A percentile compares a stretch with the other conserved stretches of the same genome.
Evolutionary conservation across 441 rosid species (phyloP).

Genomic region (Populus tomentosa): DNA sequence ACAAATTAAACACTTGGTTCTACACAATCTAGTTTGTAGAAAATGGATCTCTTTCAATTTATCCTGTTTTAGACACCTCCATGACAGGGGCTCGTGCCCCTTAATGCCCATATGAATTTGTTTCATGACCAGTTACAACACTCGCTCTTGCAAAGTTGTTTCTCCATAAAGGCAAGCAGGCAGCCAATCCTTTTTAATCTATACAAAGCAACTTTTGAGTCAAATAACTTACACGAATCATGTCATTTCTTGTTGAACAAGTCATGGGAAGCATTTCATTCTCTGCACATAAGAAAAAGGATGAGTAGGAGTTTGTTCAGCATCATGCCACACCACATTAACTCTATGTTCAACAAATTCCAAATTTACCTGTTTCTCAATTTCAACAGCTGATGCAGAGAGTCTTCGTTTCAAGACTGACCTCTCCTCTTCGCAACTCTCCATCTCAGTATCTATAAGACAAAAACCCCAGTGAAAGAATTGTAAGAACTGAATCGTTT

Average conservation of each 20-base stretch:
- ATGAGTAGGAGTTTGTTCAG: not conserved
- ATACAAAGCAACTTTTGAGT: not conserved
- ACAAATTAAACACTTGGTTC: not conserved
- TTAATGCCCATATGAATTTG: not conserved
- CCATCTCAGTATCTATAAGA: conserved; percentile 58
- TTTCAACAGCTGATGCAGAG: conserved; percentile 71
- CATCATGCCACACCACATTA: conserved; percentile 17
- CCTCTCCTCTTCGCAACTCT: conserved; percentile 65
- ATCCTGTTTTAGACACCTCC: not conserved
- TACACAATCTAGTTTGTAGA: not conserved
- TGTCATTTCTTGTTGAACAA: not conserved
- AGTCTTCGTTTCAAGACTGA: conserved; percentile 66
- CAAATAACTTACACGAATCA: not conserved
- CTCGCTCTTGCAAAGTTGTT: not conserved
- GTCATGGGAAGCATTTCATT: conserved; percentile 94
- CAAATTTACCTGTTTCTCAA: conserved; percentile 80
- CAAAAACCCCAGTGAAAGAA: conserved; percentile 14
- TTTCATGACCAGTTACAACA: not conserved
- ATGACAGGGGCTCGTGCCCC: not conserved
- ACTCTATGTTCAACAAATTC: conserved; percentile 6
- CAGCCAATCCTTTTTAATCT: not conserved
- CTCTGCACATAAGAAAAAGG: conserved; percentile 54
- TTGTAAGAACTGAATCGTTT: not conserved
- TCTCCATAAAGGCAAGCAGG: not conserved
- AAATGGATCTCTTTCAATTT: not conserved